These are phyloP conservation scores for Amanita inopinata DNA, from an alignment of 768 basidiomycete genomes.

Conservation along the genomic window DNA sequence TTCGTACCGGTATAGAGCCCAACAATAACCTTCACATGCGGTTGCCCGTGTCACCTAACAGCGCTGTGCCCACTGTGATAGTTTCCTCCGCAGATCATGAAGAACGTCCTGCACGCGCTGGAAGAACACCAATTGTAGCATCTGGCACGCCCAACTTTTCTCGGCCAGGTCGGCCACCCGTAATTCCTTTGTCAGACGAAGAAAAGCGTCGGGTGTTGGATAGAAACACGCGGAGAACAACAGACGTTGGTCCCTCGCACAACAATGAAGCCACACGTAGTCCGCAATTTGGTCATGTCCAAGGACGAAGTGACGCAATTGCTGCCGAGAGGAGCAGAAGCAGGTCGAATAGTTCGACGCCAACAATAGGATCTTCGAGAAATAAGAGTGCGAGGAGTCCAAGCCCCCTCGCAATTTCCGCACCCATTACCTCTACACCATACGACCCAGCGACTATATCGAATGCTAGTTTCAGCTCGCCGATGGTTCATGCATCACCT, in stretches of 20 bases:
- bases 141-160: constrained; percentile 54
- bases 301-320: neutral
- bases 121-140: constrained; percentile 33
- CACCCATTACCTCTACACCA: neutral
- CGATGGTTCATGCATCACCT: neutral
- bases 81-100: constrained; percentile 36
- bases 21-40: constrained; percentile 6
- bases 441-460: neutral
- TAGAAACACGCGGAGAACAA: constrained; percentile 19
- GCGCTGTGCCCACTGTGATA: constrained; percentile 44
- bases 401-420: constrained; percentile 6
- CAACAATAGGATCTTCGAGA: neutral
- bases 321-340: neutral
- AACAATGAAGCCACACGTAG: neutral
- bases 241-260: neutral
- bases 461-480: neutral
- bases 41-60: constrained; percentile 15
- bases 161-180: constrained; percentile 42
- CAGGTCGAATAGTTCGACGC: neutral
- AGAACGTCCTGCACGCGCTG: constrained; percentile 13
- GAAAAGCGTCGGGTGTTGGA: constrained; percentile 44
- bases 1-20: constrained; percentile 7
- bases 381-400: constrained; percentile 9
- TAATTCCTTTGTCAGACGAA: constrained; percentile 30
- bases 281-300: neutral